A percentile compares a stretch with the other conserved stretches of the same genome.
Conservation (phyloP, 176 grass and related monocot species). For the Avena sativa region DNA sequence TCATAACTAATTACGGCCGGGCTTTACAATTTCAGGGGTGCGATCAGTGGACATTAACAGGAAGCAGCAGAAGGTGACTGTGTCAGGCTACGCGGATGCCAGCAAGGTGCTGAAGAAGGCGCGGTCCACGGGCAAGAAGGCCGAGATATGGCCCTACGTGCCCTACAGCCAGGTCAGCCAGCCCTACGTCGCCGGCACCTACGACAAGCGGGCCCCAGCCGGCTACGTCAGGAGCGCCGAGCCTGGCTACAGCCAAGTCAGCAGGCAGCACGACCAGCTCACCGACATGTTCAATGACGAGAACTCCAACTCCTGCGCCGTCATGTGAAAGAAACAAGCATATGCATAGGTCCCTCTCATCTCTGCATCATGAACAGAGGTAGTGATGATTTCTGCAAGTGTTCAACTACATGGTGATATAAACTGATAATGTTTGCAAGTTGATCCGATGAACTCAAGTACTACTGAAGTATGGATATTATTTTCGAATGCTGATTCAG, state of each 20-base stretch:
- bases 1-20: not conserved
- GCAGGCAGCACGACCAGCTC: slow-evolving; percentile 52
- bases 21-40: slow-evolving; percentile 45
- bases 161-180: too few relatives aligned
- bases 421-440: too few relatives aligned
- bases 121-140: slow-evolving; percentile 65
- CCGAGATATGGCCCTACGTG: slow-evolving; percentile 62
- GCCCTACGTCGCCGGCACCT: too few relatives aligned
- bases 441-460: too few relatives aligned
- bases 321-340: slow-evolving; percentile 45
- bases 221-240: too few relatives aligned
- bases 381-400: not conserved
- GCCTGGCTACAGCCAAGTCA: not conserved
- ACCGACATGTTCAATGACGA: slow-evolving; percentile 70
- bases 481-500: too few relatives aligned
- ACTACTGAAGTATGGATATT: too few relatives aligned
- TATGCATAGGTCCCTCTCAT: not conserved
- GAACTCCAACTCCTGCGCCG: slow-evolving; percentile 57
- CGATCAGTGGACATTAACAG: slow-evolving; percentile 62
- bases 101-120: slow-evolving; percentile 64
- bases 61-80: slow-evolving; percentile 72
- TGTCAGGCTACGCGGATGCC: slow-evolving; percentile 54
- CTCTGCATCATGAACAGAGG: not conserved
- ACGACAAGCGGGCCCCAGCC: too few relatives aligned
- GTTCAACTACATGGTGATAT: too few relatives aligned